Percentiles rank a stretch among this genome's conserved stretches.
These are phyloP conservation scores for Ilyonectria sp. DNA, from an alignment of 2,329 filamentous ascomycete genomes.

Conservation along the genomic window DNA sequence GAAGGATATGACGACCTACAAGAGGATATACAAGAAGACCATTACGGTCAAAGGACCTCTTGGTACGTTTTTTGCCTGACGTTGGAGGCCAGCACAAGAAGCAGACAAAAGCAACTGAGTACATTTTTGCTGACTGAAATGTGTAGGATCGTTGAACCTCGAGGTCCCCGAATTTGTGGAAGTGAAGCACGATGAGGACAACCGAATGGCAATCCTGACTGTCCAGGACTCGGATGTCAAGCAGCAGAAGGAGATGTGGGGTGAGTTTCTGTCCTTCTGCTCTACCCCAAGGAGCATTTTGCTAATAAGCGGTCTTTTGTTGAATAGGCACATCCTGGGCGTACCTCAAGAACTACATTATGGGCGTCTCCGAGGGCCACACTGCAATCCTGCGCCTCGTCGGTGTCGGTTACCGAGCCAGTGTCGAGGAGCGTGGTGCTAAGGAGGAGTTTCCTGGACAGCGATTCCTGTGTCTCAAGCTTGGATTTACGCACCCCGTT, in stretches of 20 bases:
- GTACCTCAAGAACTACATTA: constrained; percentile 90
- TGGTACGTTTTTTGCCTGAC: constrained; percentile 64
- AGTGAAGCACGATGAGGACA: constrained; percentile 76
- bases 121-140: constrained; percentile 33
- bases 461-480: constrained; percentile 92
- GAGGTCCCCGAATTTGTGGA: constrained; percentile 85
- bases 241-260: constrained; percentile 96
- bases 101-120: constrained; percentile 3
- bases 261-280: constrained; percentile 62
- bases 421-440: constrained; percentile 81
- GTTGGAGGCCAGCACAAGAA: neutral
- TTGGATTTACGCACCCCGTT: constrained; percentile 96
- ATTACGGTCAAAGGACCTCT: constrained; percentile 87
- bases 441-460: constrained; percentile 86
- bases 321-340: constrained; percentile 86
- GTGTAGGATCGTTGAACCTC: constrained; percentile 79
- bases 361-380: constrained; percentile 96
- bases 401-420: constrained; percentile 95
- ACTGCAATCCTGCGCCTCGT: constrained; percentile 93
- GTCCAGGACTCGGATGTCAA: constrained; percentile 78
- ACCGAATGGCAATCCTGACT: constrained; percentile 76
- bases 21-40: constrained; percentile 74
- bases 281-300: neutral
- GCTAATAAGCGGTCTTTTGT: constrained; percentile 27
- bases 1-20: constrained; percentile 71